Percentiles rank a stretch among this genome's conserved stretches.
These are phyloP conservation scores for Condylostoma magnum DNA, from an alignment of 169 alveolate species.

Conservation along the genomic window DNA sequence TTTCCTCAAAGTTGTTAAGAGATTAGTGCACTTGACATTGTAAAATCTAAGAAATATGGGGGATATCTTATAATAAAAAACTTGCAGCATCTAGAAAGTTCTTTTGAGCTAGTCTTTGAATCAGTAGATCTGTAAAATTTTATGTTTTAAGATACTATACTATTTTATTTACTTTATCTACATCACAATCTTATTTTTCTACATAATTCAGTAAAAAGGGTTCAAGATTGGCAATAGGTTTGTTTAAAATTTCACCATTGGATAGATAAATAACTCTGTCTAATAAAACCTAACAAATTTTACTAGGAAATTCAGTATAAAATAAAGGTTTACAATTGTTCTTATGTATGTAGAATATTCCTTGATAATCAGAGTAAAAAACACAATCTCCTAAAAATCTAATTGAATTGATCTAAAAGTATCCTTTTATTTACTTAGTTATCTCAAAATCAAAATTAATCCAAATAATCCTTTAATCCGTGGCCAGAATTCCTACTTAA, in stretches of 20 bases:
- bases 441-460: no score
- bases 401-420: no score
- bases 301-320: background rate
- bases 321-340: background rate
- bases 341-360: no score
- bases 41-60: no score
- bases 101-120: background rate
- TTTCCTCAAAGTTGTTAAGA: no score
- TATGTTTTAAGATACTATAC: background rate
- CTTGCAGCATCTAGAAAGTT: slow-evolving; percentile 18
- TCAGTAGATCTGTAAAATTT: background rate
- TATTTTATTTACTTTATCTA: background rate
- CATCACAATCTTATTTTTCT: background rate
- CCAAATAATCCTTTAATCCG: no score
- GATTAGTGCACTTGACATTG: no score
- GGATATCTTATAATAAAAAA: background rate
- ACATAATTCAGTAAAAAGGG: background rate
- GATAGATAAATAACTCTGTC: background rate
- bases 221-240: background rate
- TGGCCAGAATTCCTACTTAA: no score
- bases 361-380: no score
- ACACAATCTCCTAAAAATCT: no score
- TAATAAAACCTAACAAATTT: background rate
- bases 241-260: background rate
- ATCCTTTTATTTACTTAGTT: no score